A percentile compares a stretch with the other conserved stretches of the same genome.
phyloP scores from a whole-genome alignment of 352 stramenopile genomes.

The Phytophthora parvispora region DNA sequence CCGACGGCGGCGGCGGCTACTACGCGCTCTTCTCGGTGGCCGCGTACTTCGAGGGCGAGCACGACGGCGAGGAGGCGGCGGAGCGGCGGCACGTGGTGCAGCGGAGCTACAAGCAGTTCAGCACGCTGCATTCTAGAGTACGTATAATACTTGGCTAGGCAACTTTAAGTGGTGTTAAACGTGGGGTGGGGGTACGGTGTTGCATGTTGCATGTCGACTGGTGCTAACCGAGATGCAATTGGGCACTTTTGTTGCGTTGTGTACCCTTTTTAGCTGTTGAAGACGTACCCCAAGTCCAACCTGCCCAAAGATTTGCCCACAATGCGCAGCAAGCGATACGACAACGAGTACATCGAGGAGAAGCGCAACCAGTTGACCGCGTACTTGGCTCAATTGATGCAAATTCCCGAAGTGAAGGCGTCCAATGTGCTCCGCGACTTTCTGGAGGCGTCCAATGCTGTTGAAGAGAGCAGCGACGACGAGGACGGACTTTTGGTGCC shows the following conservation, averaged over 20 bases:
- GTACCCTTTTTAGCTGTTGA: slow-evolving; percentile 57
- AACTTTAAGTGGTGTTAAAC: slow-evolving; percentile 1
- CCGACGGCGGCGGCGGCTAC: slow-evolving; percentile 55
- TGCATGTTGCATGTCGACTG: neutral
- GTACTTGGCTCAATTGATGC: slow-evolving; percentile 66
- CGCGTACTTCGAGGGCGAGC: slow-evolving; percentile 54
- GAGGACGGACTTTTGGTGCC: slow-evolving; percentile 47
- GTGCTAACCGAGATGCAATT: neutral
- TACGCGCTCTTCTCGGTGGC: slow-evolving; percentile 71
- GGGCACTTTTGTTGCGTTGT: neutral
- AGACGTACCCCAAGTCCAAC: slow-evolving; percentile 81
- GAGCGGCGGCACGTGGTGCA: slow-evolving; percentile 57
- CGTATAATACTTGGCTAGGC: no score
- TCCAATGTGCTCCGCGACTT: slow-evolving; percentile 72
- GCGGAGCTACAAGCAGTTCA: slow-evolving; percentile 78
- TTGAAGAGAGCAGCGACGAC: slow-evolving; percentile 66
- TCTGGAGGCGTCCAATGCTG: slow-evolving; percentile 56
- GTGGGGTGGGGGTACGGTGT: neutral
- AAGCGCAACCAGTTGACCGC: slow-evolving; percentile 71
- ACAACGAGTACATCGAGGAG: slow-evolving; percentile 83
- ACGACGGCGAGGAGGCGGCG: slow-evolving; percentile 14
- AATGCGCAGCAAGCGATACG: slow-evolving; percentile 79
- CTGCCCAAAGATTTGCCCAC: slow-evolving; percentile 66
- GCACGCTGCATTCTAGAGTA: slow-evolving; percentile 60
- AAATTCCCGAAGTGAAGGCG: slow-evolving; percentile 60